Evolutionary conservation across 1,284 basidiomycete genomes (phyloP), one percentile per base, ranked within the genome.

Genomic region (Leccinum ponderosum): DNA sequence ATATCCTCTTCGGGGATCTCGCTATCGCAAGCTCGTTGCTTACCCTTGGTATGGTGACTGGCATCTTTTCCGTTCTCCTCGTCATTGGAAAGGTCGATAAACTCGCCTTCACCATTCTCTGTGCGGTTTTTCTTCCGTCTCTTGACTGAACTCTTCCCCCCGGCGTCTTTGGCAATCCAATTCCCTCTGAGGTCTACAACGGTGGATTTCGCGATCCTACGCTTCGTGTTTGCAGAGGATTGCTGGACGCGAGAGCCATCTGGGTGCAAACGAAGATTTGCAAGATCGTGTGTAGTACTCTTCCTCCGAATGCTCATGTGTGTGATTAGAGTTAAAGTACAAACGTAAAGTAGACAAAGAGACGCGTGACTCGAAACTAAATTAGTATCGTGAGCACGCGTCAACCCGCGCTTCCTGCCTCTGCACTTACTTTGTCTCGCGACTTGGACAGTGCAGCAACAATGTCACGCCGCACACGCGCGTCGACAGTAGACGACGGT

Each of bases 251-350:
- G 83, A 29, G 78, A 78, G 9, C 86, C 87, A 68, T 87, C 82
- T 14, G 83, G 81, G 63, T 85, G 87, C 1, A 89, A 69, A 17
- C 85, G 81, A 29, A 89, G 80, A 55, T 80, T 78, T 0, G 87
- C 77, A 35, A 83, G 78, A 68, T 89, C 87, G 66, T 83, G 84
- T 17, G 87, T 79, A 2, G 84, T 87, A 58, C 76, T 84, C 56
- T 73, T 76, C 55, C 85, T 83, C 53, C 76, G 78, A 52, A 77
- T 68, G 55, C 75, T 74, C 81, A 82, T 84, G 52, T 22, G 29
- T 5, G 31, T 22, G 56, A 22, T 15, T 20, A 31, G 9, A 12
- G 37, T 15, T 12, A 31, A 31, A 31, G 29, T 31, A 22, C 27
- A 53, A 22, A 12, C 31, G 33, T 44, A 20, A 25, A 27, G 3